Conservation (phyloP, 164 flowering plant species). For the Malania oleifera region DNA sequence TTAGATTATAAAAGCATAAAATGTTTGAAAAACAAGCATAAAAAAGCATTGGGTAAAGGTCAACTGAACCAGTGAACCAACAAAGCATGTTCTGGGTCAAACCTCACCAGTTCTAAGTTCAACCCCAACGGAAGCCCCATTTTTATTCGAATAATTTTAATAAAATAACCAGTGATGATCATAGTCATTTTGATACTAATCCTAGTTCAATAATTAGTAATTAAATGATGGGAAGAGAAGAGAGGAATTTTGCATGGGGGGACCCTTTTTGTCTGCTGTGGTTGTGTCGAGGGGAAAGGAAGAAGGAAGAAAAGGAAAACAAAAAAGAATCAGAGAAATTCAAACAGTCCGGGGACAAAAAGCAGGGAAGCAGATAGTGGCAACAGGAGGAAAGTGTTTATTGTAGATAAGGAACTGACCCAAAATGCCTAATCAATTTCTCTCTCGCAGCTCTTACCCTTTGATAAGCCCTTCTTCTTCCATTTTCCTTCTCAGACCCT, state of each 20-base stretch:
- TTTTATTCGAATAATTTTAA: too few species aligned
- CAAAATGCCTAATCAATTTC: constrained; percentile 62
- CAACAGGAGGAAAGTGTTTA: constrained; percentile 24
- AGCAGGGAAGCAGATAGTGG: constrained; percentile 41
- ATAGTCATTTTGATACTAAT: too few species aligned
- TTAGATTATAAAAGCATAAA: too few species aligned
- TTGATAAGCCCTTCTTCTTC: constrained; percentile 64
- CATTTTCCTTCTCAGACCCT: constrained; percentile 53
- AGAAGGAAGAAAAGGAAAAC: too few species aligned
- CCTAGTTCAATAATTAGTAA: too few species aligned
- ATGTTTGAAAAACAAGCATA: too few species aligned
- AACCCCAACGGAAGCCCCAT: too few species aligned
- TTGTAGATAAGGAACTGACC: constrained; percentile 39
- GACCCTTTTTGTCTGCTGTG: constrained; percentile 25
- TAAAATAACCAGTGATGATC: too few species aligned
- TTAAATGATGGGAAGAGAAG: neutral
- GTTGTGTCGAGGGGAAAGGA: constrained; percentile 15
- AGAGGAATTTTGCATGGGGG: neutral
- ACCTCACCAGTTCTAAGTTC: too few species aligned
- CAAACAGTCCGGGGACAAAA: constrained; percentile 34
- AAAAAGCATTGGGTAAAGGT: too few species aligned
- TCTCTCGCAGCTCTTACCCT: constrained; percentile 52
- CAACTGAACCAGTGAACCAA: too few species aligned
- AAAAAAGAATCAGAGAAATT: constrained; percentile 27
- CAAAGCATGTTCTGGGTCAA: too few species aligned